Conservation (phyloP, 148 eudicot species). For the Euryodendron excelsum region DNA sequence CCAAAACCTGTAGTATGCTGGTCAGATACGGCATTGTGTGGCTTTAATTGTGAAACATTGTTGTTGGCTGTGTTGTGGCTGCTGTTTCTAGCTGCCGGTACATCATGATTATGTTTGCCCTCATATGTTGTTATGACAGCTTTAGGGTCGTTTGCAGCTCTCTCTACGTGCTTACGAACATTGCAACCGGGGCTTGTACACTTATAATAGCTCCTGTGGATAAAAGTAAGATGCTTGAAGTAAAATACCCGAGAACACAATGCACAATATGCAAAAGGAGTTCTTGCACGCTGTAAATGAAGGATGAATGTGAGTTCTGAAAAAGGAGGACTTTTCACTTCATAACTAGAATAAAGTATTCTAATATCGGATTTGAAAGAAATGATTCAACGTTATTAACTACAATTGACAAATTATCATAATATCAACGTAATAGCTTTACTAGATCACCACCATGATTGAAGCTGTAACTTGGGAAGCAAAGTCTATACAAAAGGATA, state of each 20-base stretch:
- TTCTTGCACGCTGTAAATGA: background rate
- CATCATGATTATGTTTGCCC: slow-evolving; percentile 82
- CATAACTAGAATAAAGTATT: background rate
- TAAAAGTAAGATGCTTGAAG: background rate
- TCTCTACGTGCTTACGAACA: slow-evolving; percentile 83
- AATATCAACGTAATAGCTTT: background rate
- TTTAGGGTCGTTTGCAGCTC: slow-evolving; percentile 77
- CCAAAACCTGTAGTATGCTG: slow-evolving; percentile 30
- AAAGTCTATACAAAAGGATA: background rate
- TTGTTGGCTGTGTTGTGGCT: slow-evolving; percentile 63
- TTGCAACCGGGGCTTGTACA: slow-evolving; percentile 82
- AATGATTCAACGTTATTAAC: background rate
- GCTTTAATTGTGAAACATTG: slow-evolving; percentile 33
- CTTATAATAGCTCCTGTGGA: slow-evolving; percentile 84
- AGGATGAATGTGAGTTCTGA: background rate
- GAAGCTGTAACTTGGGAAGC: background rate
- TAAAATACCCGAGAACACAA: background rate
- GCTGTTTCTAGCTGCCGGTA: slow-evolving; percentile 76
- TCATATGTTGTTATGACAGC: slow-evolving; percentile 89
- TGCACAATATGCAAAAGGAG: background rate
- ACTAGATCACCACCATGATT: background rate
- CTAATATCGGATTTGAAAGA: background rate
- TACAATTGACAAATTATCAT: background rate
- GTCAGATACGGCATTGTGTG: slow-evolving; percentile 35
- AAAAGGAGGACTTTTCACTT: background rate